Base-by-base conservation (phyloP, 352 stramenopile species). In the Pythium periplocum region DNA sequence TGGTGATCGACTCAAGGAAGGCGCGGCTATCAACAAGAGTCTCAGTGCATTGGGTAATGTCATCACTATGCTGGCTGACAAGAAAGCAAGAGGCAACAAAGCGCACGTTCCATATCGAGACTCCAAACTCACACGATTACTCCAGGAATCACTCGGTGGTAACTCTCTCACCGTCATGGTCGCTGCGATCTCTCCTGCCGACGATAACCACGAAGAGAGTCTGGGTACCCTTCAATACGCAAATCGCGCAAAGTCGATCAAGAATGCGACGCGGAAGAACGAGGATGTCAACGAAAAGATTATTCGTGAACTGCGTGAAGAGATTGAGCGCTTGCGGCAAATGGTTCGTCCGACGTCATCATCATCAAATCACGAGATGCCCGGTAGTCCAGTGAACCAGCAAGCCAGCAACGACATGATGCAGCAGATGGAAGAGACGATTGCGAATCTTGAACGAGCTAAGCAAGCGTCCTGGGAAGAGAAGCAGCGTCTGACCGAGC, bases 141-240 rank as follows among this genome's bases (percentile, higher is more conserved):
- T 98, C 26, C 85, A 96, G 57, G 86, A 97, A 45, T 91, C 81
- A 2, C 76, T 98, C 2, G 90, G 90, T 41, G 93, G 93, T 1
- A 98, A 98, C 55, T 87, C 89, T 6, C 62, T 86, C 7, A 98
- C 94, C 4, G 80, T 98, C n/a, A 97, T 98, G 88, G 74, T 98
- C 31, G 93, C 93, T 26, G 93, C 90, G 26, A 89, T 98, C 39
- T 95, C 78, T 4, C 89, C 94, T 0, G 90, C 91, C 1, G 88
- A 98, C 48, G 83, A 95, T 55, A 98, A 98, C 65, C 76, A 84
- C 38, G 89, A 98, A 36, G 96, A 98, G 57, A 97, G 81, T 34
- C 59, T 98, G 32, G 88, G 87, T 46, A 98, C 95, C 5, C 73
- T 98, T 5, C 71, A 97, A 44, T 98, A 98, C 66, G 94, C 87